Percentiles rank a stretch among this genome's conserved stretches.
phyloP scores from a whole-genome alignment of 805 yeast genomes.

The Teunomyces kruisii region DNA sequence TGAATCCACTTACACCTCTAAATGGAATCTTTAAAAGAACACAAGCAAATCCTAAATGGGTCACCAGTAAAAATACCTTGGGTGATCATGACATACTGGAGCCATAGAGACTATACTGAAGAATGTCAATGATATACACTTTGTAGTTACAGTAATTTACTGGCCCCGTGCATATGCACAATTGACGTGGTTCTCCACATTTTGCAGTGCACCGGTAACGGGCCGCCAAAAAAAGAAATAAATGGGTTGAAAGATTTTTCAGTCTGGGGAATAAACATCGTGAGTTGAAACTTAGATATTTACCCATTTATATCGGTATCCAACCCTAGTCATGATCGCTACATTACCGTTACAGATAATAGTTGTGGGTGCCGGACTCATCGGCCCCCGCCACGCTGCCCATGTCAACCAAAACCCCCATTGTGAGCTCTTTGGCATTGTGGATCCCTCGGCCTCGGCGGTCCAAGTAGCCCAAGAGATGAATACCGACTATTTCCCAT shows the following conservation, averaged over 20 bases:
- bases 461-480: conserved; percentile 17
- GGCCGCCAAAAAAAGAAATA: conserved; percentile 1
- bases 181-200: not conserved
- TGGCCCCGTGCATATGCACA: not conserved
- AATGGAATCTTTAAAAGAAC: no score
- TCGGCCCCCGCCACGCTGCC: conserved; percentile 29
- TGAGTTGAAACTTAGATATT: not conserved
- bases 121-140: no score
- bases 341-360: conserved; percentile 10
- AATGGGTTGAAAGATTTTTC: conserved; percentile 2
- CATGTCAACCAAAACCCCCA: conserved; percentile 18
- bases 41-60: no score
- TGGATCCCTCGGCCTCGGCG: conserved; percentile 25
- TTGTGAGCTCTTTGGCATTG: conserved; percentile 23
- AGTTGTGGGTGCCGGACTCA: conserved; percentile 27
- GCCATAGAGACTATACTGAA: no score
- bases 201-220: not conserved
- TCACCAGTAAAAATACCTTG: no score
- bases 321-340: conserved; percentile 9
- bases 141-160: no score
- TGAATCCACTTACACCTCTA: no score
- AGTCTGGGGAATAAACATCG: conserved; percentile 3
- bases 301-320: not conserved
- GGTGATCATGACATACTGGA: no score
- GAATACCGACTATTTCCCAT: conserved; percentile 17